phyloP scores from a whole-genome alignment of 805 yeast species.

The Pichia paraexigua region DNA sequence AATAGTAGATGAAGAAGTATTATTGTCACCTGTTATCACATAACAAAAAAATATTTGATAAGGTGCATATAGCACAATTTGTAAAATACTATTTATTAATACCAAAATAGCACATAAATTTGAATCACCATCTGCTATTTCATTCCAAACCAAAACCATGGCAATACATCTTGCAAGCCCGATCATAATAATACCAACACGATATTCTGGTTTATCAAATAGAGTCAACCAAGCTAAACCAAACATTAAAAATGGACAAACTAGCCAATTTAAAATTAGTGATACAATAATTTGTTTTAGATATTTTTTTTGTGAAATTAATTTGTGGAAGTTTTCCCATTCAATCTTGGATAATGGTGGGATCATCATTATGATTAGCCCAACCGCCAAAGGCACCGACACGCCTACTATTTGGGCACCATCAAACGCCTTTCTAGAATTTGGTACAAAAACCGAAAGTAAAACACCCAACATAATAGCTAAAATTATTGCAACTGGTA shows the following conservation, averaged over 20 bases:
- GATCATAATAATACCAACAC: constrained; percentile 50
- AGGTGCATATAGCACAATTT: no score
- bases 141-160: constrained; percentile 54
- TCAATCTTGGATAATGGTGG: constrained; percentile 49
- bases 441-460: constrained; percentile 35
- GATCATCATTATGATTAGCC: constrained; percentile 47
- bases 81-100: no score
- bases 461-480: constrained; percentile 33
- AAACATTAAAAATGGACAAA: constrained; percentile 50
- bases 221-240: constrained; percentile 47
- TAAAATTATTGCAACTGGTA: constrained; percentile 21
- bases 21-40: no score
- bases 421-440: constrained; percentile 30
- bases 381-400: constrained; percentile 40
- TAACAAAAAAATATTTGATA: no score
- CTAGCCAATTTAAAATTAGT: constrained; percentile 43
- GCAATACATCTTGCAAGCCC: constrained; percentile 57
- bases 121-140: constrained; percentile 44
- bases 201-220: constrained; percentile 39
- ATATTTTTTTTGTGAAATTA: constrained; percentile 16
- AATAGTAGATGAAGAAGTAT: neutral
- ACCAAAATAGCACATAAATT: no score
- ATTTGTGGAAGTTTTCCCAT: constrained; percentile 37
- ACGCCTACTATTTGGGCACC: constrained; percentile 32
- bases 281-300: constrained; percentile 32